Evolutionary conservation across 371 early-diverging fungal genomes (phyloP).

Genomic region (Mortierella sp.): DNA sequence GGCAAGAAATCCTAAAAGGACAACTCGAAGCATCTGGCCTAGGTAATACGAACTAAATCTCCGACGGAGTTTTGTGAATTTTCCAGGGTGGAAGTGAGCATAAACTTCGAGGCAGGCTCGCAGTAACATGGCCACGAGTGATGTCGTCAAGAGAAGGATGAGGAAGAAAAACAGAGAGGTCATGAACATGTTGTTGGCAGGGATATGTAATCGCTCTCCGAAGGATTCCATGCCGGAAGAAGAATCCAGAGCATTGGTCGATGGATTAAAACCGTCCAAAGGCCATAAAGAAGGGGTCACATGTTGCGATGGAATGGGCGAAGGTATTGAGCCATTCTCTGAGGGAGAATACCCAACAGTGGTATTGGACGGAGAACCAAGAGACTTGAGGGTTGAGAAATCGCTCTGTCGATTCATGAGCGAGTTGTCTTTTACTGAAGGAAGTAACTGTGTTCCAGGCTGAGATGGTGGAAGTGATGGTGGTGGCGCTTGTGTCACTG

Average conservation of each 20-base stretch:
- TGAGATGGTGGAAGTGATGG: conserved; percentile 2
- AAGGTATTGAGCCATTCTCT: no score
- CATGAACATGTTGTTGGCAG: conserved; percentile 51
- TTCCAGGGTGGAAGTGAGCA: conserved; percentile 32
- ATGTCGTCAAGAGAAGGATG: conserved; percentile 25
- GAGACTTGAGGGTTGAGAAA: neutral
- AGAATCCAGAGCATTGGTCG: neutral
- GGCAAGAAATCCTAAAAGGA: conserved; percentile 43
- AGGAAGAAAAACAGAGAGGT: conserved; percentile 38
- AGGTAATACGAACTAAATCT: conserved; percentile 43
- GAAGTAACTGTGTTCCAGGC: conserved; percentile 9
- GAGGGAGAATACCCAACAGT: neutral
- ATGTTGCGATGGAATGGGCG: neutral
- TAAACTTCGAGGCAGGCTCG: conserved; percentile 32
- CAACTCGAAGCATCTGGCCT: conserved; percentile 40
- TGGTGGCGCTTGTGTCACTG: neutral
- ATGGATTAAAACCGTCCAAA: neutral
- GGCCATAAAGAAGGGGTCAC: conserved; percentile 10
- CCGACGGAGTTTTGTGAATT: conserved; percentile 43
- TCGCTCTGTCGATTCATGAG: conserved; percentile 22
- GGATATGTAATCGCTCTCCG: conserved; percentile 40
- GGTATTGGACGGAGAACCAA: neutral
- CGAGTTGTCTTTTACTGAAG: conserved; percentile 12
- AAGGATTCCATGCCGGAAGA: conserved; percentile 22
- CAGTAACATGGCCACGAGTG: conserved; percentile 23